Conservation (phyloP, 2,329 filamentous ascomycete genomes). For the Sporothrix sp. region DNA sequence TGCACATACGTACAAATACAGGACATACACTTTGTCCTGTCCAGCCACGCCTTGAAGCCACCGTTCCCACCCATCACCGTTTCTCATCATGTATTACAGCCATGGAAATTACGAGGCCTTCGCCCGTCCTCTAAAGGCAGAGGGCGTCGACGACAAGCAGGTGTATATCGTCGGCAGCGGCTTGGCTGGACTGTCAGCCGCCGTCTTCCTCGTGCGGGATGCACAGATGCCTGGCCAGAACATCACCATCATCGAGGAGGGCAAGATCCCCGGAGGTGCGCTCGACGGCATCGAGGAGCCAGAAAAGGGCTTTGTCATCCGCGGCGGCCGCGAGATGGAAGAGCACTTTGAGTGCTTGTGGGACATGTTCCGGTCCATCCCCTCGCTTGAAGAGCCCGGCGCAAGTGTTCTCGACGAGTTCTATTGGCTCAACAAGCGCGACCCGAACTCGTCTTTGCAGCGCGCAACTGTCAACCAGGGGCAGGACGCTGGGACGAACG, state of each 20-base stretch:
- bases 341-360: constrained; percentile 26
- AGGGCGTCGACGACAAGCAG: constrained; percentile 18
- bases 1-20: no score
- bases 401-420: constrained; percentile 25
- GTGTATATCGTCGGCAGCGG: constrained; percentile 29
- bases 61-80: no score
- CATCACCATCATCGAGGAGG: constrained; percentile 28
- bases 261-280: constrained; percentile 23
- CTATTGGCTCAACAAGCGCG: constrained; percentile 24
- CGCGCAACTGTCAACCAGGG: constrained; percentile 23
- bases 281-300: constrained; percentile 23
- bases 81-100: constrained; percentile 23
- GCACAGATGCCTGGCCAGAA: constrained; percentile 25
- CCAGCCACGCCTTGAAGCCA: no score
- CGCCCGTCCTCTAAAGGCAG: constrained; percentile 18
- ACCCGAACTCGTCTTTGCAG: constrained; percentile 21
- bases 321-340: constrained; percentile 26
- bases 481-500: constrained; percentile 21
- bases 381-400: constrained; percentile 22
- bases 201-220: constrained; percentile 28
- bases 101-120: constrained; percentile 21
- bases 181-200: constrained; percentile 26
- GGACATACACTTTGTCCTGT: no score
- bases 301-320: constrained; percentile 27
- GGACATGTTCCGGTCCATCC: constrained; percentile 24